A percentile compares a stretch with the other conserved stretches of the same genome.
phyloP scores from a whole-genome alignment of 2,329 filamentous ascomycete species.

The Parastagonospora avenae region DNA sequence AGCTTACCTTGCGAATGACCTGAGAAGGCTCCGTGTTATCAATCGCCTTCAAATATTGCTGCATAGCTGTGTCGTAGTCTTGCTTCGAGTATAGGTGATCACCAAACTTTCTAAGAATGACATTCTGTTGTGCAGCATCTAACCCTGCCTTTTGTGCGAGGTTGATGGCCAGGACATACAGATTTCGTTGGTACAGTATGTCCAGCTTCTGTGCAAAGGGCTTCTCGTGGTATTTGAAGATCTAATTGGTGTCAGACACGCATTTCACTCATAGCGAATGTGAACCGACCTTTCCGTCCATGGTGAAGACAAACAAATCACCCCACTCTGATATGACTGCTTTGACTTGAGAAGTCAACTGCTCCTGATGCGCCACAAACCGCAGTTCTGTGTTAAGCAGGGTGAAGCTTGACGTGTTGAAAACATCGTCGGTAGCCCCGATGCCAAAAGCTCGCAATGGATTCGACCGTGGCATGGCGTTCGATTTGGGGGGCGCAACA shows the following conservation, averaged over 20 bases:
- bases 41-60: slow-evolving; percentile 94
- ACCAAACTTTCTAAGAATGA: slow-evolving; percentile 91
- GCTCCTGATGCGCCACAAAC: slow-evolving; percentile 87
- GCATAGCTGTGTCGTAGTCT: slow-evolving; percentile 98
- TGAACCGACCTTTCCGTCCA: slow-evolving; percentile 82
- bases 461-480: slow-evolving; percentile 59
- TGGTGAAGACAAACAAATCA: slow-evolving; percentile 85
- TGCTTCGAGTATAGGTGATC: slow-evolving; percentile 94
- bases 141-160: slow-evolving; percentile 88
- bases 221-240: slow-evolving; percentile 90
- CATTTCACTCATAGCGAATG: not conserved
- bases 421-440: slow-evolving; percentile 74
- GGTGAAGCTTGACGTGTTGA: slow-evolving; percentile 86
- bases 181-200: slow-evolving; percentile 89
- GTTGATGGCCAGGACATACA: slow-evolving; percentile 90
- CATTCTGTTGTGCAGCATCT: slow-evolving; percentile 79
- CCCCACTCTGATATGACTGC: slow-evolving; percentile 87
- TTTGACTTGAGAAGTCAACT: slow-evolving; percentile 79
- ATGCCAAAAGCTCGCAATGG: slow-evolving; percentile 75
- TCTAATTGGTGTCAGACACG: slow-evolving; percentile 53
- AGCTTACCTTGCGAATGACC: slow-evolving; percentile 81
- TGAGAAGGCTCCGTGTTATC: slow-evolving; percentile 96
- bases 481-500: slow-evolving; percentile 75
- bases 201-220: slow-evolving; percentile 88
- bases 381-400: slow-evolving; percentile 90